Percentiles rank a stretch among this genome's conserved stretches.
phyloP scores from a whole-genome alignment of 805 yeast genomes.

The Sugiyamaella valdiviana region DNA sequence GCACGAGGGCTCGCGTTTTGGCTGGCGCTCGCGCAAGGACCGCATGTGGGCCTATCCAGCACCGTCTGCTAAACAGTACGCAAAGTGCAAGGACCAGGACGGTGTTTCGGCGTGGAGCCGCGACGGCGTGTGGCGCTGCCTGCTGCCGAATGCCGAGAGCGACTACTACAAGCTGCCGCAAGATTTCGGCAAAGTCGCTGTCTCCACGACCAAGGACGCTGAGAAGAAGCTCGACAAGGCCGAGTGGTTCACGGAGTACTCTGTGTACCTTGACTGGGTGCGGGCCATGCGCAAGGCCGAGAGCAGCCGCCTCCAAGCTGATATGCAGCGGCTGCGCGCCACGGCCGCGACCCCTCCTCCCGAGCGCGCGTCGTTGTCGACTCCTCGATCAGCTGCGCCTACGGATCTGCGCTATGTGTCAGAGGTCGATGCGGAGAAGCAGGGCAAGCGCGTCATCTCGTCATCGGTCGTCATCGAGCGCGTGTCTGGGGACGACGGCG shows the following conservation, averaged over 20 bases:
- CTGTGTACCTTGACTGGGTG: conserved; percentile 63
- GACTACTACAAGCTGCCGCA: not conserved
- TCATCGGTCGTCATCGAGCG: conserved; percentile 22
- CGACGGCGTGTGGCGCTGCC: conserved; percentile 84
- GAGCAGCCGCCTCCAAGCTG: conserved; percentile 9
- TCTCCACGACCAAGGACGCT: not conserved
- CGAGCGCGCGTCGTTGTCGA: not conserved
- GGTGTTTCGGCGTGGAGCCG: conserved; percentile 82
- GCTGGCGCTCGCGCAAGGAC: not conserved
- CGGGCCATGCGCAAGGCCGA: conserved; percentile 37
- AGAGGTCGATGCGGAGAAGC: conserved; percentile 25
- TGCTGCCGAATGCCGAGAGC: conserved; percentile 52
- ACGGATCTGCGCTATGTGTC: conserved; percentile 9
- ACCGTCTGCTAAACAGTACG: conserved; percentile 55
- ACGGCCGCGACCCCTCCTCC: not conserved
- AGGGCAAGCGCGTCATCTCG: conserved; percentile 28
- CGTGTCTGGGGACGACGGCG: conserved; percentile 27
- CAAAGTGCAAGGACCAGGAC: conserved; percentile 52
- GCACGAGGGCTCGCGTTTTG: not conserved
- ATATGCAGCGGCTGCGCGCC: conserved; percentile 6
- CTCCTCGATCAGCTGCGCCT: not conserved
- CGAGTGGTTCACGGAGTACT: conserved; percentile 55
- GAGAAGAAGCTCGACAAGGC: conserved; percentile 22
- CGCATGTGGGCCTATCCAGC: conserved; percentile 43
- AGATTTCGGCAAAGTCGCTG: not conserved